These are phyloP conservation scores for Teratosphaeria viscida DNA, from an alignment of 2,329 filamentous ascomycete species.

Conservation along the genomic window DNA sequence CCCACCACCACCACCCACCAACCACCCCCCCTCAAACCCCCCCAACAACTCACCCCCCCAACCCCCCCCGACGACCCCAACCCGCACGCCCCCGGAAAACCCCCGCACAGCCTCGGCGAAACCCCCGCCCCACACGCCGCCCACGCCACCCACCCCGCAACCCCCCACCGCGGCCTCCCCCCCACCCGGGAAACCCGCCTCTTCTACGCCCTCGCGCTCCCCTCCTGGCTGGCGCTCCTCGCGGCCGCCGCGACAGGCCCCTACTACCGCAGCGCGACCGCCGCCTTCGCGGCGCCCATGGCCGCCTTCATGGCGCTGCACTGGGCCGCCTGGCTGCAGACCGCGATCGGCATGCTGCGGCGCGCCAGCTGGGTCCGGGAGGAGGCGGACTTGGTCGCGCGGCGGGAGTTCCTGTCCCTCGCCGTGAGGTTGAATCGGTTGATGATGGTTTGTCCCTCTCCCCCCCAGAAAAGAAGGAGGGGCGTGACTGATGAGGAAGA, in stretches of 20 bases:
- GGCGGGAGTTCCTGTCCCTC: conserved; percentile 23
- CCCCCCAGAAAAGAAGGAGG: too few species aligned
- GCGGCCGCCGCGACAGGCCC: conserved; percentile 17
- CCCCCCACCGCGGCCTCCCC: conserved; percentile 15
- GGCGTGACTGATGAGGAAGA: too few species aligned
- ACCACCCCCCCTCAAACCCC: background rate
- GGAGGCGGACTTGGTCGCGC: conserved; percentile 21
- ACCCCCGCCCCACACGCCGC: conserved; percentile 18
- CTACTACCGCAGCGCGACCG: conserved; percentile 10
- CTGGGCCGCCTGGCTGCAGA: conserved; percentile 26
- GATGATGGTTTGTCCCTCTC: conserved; percentile 18
- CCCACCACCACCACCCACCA: background rate
- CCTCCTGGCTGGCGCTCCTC: conserved; percentile 19
- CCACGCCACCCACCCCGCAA: too few species aligned
- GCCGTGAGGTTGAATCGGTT: conserved; percentile 22
- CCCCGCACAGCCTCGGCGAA: conserved; percentile 17
- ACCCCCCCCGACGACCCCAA: conserved; percentile 1
- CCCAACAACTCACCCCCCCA: background rate
- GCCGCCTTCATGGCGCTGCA: conserved; percentile 18
- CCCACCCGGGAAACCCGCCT: conserved; percentile 14
- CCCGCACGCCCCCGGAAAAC: conserved; percentile 1
- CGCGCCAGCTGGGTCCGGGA: conserved; percentile 25
- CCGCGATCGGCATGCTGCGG: conserved; percentile 23
- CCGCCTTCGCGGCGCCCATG: conserved; percentile 17
- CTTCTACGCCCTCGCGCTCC: conserved; percentile 22